Percentiles rank a stretch among this genome's conserved stretches.
These are phyloP conservation scores for Adansonia gregorii DNA, from an alignment of 441 rosid genomes.

Conservation along the genomic window DNA sequence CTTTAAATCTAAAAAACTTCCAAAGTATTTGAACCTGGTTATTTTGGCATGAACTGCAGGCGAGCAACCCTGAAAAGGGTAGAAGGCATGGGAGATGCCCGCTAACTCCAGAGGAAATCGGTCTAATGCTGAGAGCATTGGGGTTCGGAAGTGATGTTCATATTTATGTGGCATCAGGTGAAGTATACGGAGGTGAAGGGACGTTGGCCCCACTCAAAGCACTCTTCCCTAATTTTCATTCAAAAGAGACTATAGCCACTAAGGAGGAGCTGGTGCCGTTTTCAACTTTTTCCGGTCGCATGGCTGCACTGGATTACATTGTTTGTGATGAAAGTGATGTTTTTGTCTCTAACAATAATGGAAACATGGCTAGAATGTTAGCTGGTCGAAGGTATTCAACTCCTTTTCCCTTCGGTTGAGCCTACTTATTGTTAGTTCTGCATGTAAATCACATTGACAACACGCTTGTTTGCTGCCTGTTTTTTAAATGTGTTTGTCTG, in stretches of 20 bases:
- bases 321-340: constrained; percentile 56
- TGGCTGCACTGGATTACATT: constrained; percentile 58
- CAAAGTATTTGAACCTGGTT: constrained; percentile 15
- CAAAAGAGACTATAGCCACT: constrained; percentile 48
- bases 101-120: constrained; percentile 53
- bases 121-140: constrained; percentile 53
- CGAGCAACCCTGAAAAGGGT: constrained; percentile 46
- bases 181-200: constrained; percentile 51
- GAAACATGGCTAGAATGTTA: constrained; percentile 54
- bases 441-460: background rate
- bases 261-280: constrained; percentile 44
- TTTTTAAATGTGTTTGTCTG: constrained; percentile 24
- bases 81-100: constrained; percentile 56
- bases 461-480: background rate
- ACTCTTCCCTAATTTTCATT: constrained; percentile 50
- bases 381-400: constrained; percentile 52
- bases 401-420: background rate
- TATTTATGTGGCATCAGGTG: constrained; percentile 54
- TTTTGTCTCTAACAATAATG: constrained; percentile 52
- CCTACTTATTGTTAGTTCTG: background rate
- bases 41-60: constrained; percentile 33
- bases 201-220: constrained; percentile 49
- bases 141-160: constrained; percentile 53
- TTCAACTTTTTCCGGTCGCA: constrained; percentile 48
- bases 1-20: constrained; percentile 1